Conservation (phyloP, 306 rosid species). For the Begonia loranthoides region DNA sequence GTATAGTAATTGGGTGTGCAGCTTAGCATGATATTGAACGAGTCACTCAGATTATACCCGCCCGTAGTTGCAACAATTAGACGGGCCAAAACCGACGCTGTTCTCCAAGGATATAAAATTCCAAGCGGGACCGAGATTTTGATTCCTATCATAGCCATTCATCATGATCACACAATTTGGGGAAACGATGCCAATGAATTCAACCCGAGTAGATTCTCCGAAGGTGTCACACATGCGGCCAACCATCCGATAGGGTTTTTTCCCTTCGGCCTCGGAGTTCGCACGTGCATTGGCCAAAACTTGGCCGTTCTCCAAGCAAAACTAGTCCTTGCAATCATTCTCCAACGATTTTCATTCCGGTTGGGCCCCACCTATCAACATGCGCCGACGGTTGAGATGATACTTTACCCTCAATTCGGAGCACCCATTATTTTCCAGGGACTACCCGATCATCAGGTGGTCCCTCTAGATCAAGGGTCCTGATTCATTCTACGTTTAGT, state of each 20-base stretch:
- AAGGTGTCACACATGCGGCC: constrained; percentile 71
- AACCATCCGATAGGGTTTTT: constrained; percentile 72
- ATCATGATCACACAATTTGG: constrained; percentile 74
- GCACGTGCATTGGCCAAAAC: constrained; percentile 92
- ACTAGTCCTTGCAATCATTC: constrained; percentile 57
- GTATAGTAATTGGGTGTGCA: constrained; percentile 22
- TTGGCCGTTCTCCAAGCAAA: constrained; percentile 75
- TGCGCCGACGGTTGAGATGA: constrained; percentile 92
- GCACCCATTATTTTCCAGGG: constrained; percentile 66
- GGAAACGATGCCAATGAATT: constrained; percentile 76
- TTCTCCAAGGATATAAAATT: constrained; percentile 54
- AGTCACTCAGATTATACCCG: constrained; percentile 68
- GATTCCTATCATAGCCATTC: constrained; percentile 85
- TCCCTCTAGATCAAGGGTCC: constrained; percentile 15
- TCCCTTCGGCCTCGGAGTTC: constrained; percentile 79
- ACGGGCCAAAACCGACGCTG: constrained; percentile 58
- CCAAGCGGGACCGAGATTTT: constrained; percentile 79
- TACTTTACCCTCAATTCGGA: constrained; percentile 86
- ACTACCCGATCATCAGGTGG: constrained; percentile 4
- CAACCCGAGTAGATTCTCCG: constrained; percentile 73
- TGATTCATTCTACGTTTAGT: constrained; percentile 10
- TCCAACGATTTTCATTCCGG: constrained; percentile 68
- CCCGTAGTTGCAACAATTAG: constrained; percentile 75
- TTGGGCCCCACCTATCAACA: constrained; percentile 83
- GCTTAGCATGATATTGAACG: constrained; percentile 75